phyloP scores from a whole-genome alignment of 1,284 basidiomycete genomes.

The Prillingera fragicola region DNA sequence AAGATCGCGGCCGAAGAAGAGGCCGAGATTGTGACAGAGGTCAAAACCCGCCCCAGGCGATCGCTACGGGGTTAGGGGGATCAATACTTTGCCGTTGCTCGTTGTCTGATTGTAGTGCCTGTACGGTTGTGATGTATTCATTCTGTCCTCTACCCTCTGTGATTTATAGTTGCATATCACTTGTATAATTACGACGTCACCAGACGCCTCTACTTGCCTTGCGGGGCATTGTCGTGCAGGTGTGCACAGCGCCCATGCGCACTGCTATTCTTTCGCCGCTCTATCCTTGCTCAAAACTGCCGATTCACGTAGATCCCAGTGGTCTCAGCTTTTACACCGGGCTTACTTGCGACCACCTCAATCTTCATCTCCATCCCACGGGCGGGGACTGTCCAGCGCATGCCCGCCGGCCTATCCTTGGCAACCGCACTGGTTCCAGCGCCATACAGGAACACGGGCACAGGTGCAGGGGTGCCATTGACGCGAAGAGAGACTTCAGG shows the following conservation, averaged over 20 bases:
- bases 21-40: not conserved
- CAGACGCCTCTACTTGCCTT: no score
- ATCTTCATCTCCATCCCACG: conserved; percentile 32
- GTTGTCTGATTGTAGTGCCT: no score
- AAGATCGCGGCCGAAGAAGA: not conserved
- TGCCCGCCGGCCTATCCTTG: conserved; percentile 22
- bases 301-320: conserved; percentile 36
- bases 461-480: conserved; percentile 25
- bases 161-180: no score
- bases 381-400: conserved; percentile 35
- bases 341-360: conserved; percentile 34
- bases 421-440: conserved; percentile 4
- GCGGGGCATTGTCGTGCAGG: no score
- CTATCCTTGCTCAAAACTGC: conserved; percentile 20
- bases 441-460: conserved; percentile 3
- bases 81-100: no score
- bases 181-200: no score
- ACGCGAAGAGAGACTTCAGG: conserved; percentile 32
- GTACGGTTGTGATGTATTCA: no score
- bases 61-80: no score
- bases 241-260: no score
- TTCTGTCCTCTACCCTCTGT: no score
- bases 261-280: not conserved
- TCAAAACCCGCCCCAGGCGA: not conserved
- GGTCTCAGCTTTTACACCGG: conserved; percentile 30